Evolutionary conservation across 2,329 filamentous ascomycete genomes (phyloP).

Genomic region (Coniochaeta pulveracea): DNA sequence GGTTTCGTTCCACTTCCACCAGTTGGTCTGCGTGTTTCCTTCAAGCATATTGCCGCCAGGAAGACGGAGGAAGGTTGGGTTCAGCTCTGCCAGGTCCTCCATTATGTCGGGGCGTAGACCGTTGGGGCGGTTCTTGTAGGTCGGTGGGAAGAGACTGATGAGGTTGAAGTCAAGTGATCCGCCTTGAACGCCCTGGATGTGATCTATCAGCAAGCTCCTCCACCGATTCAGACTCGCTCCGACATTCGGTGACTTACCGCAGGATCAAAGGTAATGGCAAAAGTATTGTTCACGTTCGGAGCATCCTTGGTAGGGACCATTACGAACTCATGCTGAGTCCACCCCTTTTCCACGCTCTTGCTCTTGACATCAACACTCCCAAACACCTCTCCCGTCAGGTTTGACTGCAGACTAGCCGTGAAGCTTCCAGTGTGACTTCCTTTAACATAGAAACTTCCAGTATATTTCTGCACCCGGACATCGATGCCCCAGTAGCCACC

Average conservation of each 20-base stretch:
- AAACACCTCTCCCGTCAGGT: constrained; percentile 30
- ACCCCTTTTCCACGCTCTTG: constrained; percentile 25
- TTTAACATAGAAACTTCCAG: constrained; percentile 40
- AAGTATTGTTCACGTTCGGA: constrained; percentile 43
- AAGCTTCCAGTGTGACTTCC: constrained; percentile 35
- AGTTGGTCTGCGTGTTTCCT: constrained; percentile 27
- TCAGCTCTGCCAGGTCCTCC: constrained; percentile 36
- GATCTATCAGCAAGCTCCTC: not conserved
- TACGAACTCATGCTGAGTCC: constrained; percentile 38
- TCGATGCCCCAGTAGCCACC: constrained; percentile 48
- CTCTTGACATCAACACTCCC: constrained; percentile 34
- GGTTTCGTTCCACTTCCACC: constrained; percentile 41
- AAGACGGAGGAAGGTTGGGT: constrained; percentile 48
- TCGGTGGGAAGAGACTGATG: constrained; percentile 49
- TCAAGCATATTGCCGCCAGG: constrained; percentile 56
- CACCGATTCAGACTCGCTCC: too few species aligned
- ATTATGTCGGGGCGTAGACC: constrained; percentile 45
- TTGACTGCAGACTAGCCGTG: constrained; percentile 33
- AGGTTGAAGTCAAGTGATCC: constrained; percentile 43
- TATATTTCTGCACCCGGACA: constrained; percentile 33
- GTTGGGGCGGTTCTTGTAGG: constrained; percentile 45
- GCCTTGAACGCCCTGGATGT: constrained; percentile 19
- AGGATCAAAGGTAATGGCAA: constrained; percentile 40
- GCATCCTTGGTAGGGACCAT: constrained; percentile 31
- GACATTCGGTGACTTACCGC: constrained; percentile 14